Conservation (phyloP, 2,329 filamentous ascomycete species). For the Polychaeton citri region DNA sequence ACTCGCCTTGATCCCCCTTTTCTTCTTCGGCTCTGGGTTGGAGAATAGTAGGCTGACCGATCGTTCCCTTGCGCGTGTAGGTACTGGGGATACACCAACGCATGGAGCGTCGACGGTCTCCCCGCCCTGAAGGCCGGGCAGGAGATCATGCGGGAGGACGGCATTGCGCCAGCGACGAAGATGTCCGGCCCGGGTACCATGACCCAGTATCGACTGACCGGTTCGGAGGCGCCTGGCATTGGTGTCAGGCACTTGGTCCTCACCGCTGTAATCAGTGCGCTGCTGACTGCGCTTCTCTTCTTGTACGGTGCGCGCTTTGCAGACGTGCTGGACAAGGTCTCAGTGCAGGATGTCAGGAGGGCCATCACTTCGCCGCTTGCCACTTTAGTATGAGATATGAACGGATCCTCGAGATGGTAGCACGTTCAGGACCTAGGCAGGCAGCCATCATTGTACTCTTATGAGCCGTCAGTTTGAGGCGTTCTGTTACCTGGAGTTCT, state of each 20-base stretch:
- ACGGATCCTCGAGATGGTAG: no score
- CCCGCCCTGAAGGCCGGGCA: conserved; percentile 29
- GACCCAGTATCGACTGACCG: background rate
- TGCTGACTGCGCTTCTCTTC: background rate
- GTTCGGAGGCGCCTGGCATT: background rate
- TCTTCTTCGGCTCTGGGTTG: background rate
- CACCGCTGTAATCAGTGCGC: background rate
- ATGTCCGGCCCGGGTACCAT: conserved; percentile 22
- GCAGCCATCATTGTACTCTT: no score
- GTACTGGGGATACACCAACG: conserved; percentile 33
- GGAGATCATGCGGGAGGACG: conserved; percentile 22
- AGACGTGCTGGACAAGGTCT: background rate
- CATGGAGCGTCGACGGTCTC: conserved; percentile 30
- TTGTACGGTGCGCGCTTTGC: background rate
- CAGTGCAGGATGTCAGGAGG: background rate
- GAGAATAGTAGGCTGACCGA: conserved; percentile 1
- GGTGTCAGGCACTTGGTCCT: background rate
- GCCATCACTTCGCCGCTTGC: background rate
- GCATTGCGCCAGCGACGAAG: conserved; percentile 29
- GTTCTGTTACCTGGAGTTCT: no score
- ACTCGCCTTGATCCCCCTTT: background rate
- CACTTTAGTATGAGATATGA: background rate
- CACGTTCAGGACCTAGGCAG: no score
- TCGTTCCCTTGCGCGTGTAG: conserved; percentile 6
- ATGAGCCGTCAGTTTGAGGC: no score